phyloP scores from a whole-genome alignment of 2,329 filamentous ascomycete species.

The Cercospora nicotianae region DNA sequence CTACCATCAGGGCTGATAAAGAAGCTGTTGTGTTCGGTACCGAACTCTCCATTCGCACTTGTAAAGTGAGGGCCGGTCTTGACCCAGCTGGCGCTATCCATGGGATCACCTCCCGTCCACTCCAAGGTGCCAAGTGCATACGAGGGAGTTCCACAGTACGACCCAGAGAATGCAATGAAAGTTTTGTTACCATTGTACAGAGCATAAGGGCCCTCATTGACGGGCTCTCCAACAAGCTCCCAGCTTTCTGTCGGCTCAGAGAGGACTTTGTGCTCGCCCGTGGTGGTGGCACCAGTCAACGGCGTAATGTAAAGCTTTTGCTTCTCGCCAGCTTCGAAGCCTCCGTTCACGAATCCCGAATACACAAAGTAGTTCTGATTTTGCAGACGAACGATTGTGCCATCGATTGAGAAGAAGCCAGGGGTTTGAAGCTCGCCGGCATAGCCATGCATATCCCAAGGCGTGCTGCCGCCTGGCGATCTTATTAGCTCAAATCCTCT shows the following conservation, averaged over 20 bases:
- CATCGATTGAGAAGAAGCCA: conserved; percentile 56
- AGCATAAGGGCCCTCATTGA: conserved; percentile 58
- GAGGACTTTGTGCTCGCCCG: conserved; percentile 51
- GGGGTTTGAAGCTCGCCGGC: conserved; percentile 46
- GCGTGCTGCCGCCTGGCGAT: conserved; percentile 49
- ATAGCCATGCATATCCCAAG: conserved; percentile 56
- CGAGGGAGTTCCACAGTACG: conserved; percentile 57
- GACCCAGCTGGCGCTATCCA: conserved; percentile 48
- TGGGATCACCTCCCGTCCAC: conserved; percentile 55
- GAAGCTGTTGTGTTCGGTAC: conserved; percentile 45
- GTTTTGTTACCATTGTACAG: conserved; percentile 57
- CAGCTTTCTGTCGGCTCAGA: conserved; percentile 54
- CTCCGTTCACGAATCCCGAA: conserved; percentile 46
- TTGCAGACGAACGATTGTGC: conserved; percentile 52
- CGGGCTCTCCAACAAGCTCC: conserved; percentile 52
- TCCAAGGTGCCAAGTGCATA: conserved; percentile 57
- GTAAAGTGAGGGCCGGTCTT: conserved; percentile 56
- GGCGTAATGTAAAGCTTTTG: conserved; percentile 47
- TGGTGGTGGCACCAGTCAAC: conserved; percentile 44
- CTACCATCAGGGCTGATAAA: conserved; percentile 57
- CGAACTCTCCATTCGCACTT: conserved; percentile 57
- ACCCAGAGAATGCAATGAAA: conserved; percentile 56
- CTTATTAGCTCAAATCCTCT: neutral
- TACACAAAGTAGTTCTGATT: conserved; percentile 56
- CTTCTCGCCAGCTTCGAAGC: conserved; percentile 40